phyloP scores from a whole-genome alignment of 2,329 filamentous ascomycete genomes.

The Nemania sp. region DNA sequence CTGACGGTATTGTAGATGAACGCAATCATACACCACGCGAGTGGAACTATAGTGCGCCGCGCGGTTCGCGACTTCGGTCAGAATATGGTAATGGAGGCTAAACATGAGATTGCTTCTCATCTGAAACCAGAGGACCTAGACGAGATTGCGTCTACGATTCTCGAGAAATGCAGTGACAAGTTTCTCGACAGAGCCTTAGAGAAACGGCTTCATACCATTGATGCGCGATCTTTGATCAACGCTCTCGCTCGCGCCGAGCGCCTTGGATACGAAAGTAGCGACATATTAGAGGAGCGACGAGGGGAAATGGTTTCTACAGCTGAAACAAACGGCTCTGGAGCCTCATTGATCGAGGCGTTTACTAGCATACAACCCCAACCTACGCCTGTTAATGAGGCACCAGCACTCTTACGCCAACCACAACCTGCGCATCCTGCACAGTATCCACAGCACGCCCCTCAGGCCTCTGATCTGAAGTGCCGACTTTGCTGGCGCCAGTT shows the following conservation, averaged over 20 bases:
- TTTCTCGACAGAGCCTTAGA: conserved; percentile 61
- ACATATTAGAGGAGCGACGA: conserved; percentile 51
- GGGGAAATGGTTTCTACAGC: conserved; percentile 45
- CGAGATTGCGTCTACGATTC: conserved; percentile 48
- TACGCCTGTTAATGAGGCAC: background rate
- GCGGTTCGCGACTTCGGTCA: conserved; percentile 52
- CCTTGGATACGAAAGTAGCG: conserved; percentile 58
- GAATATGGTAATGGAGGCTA: conserved; percentile 48
- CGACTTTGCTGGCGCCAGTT: conserved; percentile 40
- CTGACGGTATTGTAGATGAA: conserved; percentile 48
- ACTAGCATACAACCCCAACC: background rate
- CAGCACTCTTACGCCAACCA: background rate
- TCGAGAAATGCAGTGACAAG: conserved; percentile 51
- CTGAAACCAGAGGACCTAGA: conserved; percentile 51
- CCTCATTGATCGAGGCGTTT: background rate
- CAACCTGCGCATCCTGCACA: conserved; percentile 11
- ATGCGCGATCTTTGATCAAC: conserved; percentile 59
- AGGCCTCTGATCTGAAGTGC: conserved; percentile 33
- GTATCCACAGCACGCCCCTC: conserved; percentile 37
- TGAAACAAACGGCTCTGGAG: conserved; percentile 21
- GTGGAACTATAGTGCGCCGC: conserved; percentile 43
- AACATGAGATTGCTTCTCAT: conserved; percentile 48
- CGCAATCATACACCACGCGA: conserved; percentile 52
- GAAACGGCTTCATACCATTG: conserved; percentile 56
- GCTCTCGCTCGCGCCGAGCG: conserved; percentile 61